Evolutionary conservation across 768 basidiomycete species (phyloP).

Genomic region (Pisolithus sp.): DNA sequence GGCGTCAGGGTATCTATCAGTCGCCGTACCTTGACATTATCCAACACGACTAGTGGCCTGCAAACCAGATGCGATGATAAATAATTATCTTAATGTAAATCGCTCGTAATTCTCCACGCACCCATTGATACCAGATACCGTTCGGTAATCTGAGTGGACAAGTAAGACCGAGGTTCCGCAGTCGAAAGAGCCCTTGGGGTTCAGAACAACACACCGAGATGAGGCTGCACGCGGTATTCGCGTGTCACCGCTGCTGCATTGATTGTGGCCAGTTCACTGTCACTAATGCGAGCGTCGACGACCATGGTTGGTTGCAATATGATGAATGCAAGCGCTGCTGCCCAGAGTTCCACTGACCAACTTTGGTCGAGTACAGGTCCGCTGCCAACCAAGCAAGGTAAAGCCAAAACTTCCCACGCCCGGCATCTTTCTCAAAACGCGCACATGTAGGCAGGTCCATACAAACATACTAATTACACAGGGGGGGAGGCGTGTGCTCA

Average conservation of each 20-base stretch:
- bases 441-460: neutral
- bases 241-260: conserved; percentile 86
- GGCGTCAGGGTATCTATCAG: conserved; percentile 3
- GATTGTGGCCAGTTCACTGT: conserved; percentile 69
- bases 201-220: conserved; percentile 61
- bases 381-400: conserved; percentile 1
- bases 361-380: neutral
- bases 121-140: conserved; percentile 99
- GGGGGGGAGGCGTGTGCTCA: neutral
- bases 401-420: conserved; percentile 20
- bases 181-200: conserved; percentile 3
- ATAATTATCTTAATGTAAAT: conserved; percentile 7
- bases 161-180: conserved; percentile 3
- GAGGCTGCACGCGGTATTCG: conserved; percentile 84
- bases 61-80: conserved; percentile 1
- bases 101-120: conserved; percentile 30
- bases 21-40: conserved; percentile 87
- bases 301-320: conserved; percentile 26
- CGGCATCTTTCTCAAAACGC: neutral
- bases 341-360: conserved; percentile 5
- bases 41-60: conserved; percentile 92
- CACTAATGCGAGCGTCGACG: conserved; percentile 55
- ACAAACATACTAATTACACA: neutral
- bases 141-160: conserved; percentile 73
- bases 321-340: neutral